phyloP scores from a whole-genome alignment of 148 eudicot genomes.

The Pouteria glomerata region DNA sequence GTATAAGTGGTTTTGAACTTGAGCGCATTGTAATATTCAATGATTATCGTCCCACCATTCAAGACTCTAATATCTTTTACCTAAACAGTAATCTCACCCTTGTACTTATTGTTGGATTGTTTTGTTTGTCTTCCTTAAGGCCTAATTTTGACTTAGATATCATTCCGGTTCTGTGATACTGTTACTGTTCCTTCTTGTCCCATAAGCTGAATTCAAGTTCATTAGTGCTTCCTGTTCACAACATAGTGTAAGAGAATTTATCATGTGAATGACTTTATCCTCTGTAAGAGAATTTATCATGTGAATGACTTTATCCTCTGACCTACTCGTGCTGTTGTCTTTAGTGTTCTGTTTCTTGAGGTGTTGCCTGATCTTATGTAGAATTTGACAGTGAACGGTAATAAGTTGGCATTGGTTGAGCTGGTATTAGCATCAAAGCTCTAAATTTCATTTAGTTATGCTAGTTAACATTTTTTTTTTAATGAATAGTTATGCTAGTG shows the following conservation, averaged over 20 bases:
- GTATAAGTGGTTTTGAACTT: background rate
- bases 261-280: background rate
- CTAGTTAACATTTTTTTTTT: conserved; percentile 8
- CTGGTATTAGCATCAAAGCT: background rate
- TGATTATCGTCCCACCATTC: background rate
- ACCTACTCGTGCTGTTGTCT: background rate
- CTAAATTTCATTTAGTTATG: background rate
- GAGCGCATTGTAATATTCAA: background rate
- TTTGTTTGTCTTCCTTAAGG: background rate
- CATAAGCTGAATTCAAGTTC: background rate
- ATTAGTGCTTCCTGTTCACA: background rate
- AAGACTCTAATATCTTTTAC: background rate
- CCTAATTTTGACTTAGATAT: background rate
- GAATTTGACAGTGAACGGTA: background rate
- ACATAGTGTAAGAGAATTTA: background rate
- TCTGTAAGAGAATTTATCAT: too few species aligned
- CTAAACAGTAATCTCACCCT: background rate
- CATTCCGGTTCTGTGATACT: background rate
- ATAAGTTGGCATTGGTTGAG: background rate
- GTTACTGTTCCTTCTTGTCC: background rate
- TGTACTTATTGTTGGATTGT: background rate
- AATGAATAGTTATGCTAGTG: too few species aligned
- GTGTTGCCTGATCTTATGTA: background rate
- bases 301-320: background rate
- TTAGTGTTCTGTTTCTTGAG: background rate